phyloP scores from a whole-genome alignment of 148 eudicot genomes.

The Hydrangea macrophylla region DNA sequence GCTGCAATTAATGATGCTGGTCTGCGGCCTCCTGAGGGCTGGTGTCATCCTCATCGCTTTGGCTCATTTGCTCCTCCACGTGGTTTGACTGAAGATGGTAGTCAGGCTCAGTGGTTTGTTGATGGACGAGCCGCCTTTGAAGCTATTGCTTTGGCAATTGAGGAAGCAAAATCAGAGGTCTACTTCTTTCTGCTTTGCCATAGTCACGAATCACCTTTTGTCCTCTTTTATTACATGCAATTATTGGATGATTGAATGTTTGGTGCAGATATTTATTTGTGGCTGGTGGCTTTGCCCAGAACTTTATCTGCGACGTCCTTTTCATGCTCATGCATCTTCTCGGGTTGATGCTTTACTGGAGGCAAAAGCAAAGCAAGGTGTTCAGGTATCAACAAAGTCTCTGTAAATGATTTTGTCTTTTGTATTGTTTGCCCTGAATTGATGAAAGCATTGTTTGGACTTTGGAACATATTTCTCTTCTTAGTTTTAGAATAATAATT shows the following conservation, averaged over 20 bases:
- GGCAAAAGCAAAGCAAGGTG: slow-evolving; percentile 92
- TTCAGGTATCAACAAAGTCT: slow-evolving; percentile 68
- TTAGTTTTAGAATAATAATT: too few relatives aligned
- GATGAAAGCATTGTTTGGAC: background rate
- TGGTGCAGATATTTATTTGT: slow-evolving; percentile 86
- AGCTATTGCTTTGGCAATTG: slow-evolving; percentile 90
- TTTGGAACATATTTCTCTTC: too few relatives aligned
- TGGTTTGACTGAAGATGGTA: slow-evolving; percentile 86
- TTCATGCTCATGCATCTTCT: slow-evolving; percentile 62
- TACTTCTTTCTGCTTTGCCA: slow-evolving; percentile 6
- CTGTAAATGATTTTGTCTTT: background rate
- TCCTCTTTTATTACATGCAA: slow-evolving; percentile 9
- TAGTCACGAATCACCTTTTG: background rate
- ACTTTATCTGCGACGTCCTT: slow-evolving; percentile 81
- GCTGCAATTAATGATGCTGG: slow-evolving; percentile 94
- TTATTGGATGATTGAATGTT: slow-evolving; percentile 20
- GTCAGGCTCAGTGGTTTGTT: slow-evolving; percentile 95
- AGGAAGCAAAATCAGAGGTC: slow-evolving; percentile 95
- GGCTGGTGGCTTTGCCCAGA: slow-evolving; percentile 99
- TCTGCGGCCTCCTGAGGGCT: slow-evolving; percentile 88
- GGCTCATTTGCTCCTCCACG: slow-evolving; percentile 97
- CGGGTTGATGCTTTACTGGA: slow-evolving; percentile 89
- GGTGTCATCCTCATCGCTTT: slow-evolving; percentile 96
- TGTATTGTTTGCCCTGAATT: slow-evolving; percentile 3
- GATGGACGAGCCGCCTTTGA: slow-evolving; percentile 89